phyloP scores from a whole-genome alignment of 768 basidiomycete species.

The Galerina sulciceps region DNA sequence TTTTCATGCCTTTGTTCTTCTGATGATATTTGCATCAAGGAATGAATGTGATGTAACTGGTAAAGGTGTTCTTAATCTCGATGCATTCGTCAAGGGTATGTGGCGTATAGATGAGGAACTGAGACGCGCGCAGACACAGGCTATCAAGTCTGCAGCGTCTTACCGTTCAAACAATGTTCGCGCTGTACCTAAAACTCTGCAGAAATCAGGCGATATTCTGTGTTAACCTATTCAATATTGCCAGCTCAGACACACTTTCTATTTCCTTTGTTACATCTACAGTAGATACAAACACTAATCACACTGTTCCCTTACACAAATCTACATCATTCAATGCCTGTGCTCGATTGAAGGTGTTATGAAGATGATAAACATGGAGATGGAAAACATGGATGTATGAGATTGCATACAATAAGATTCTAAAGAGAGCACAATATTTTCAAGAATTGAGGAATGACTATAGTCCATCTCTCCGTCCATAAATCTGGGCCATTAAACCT shows the following conservation, averaged over 20 bases:
- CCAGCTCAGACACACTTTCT: not conserved
- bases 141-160: constrained; percentile 33
- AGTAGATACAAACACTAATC: not conserved
- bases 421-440: not conserved
- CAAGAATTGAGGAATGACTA: too few species aligned
- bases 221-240: constrained; percentile 17
- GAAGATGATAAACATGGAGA: not conserved
- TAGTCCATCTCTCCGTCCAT: constrained; percentile 60
- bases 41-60: constrained; percentile 65
- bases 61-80: constrained; percentile 63
- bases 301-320: not conserved
- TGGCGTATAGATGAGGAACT: constrained; percentile 89
- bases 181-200: constrained; percentile 18
- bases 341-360: not conserved
- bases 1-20: constrained; percentile 1
- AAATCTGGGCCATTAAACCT: constrained; percentile 86
- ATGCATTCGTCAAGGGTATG: constrained; percentile 77
- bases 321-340: not conserved
- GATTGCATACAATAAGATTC: too few species aligned
- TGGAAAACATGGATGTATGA: not conserved
- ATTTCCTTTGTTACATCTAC: not conserved
- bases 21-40: constrained; percentile 44
- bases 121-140: constrained; percentile 54
- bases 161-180: constrained; percentile 23
- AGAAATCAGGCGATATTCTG: constrained; percentile 31